phyloP scores from a whole-genome alignment of 768 basidiomycete genomes.

The Hypholoma fasciculare region DNA sequence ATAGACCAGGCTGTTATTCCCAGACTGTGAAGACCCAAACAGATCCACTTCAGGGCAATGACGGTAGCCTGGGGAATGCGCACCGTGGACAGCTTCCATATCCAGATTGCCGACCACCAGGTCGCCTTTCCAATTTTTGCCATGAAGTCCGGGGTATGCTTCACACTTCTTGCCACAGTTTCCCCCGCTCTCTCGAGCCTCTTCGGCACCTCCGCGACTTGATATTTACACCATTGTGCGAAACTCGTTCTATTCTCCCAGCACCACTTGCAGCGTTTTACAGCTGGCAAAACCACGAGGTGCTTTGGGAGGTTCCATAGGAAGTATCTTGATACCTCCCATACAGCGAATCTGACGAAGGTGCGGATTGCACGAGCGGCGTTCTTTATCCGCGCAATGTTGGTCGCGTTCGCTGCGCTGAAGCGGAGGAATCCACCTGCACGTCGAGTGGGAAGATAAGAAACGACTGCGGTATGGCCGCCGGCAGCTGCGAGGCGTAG shows the following conservation, averaged over 20 bases:
- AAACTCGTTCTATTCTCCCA: background rate
- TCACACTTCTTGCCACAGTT: no score
- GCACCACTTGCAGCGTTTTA: background rate
- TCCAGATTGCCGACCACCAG: background rate
- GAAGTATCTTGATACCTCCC: slow-evolving; percentile 10
- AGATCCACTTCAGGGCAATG: background rate
- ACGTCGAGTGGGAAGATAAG: slow-evolving; percentile 10
- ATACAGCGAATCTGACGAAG: slow-evolving; percentile 4
- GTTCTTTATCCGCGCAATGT: background rate
- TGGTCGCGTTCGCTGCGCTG: background rate
- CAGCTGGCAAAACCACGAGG: background rate
- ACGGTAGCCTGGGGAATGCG: background rate
- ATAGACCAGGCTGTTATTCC: background rate
- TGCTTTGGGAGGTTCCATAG: slow-evolving; percentile 10
- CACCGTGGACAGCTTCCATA: background rate
- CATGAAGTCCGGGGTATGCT: no score
- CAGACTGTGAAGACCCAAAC: background rate
- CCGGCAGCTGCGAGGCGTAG: slow-evolving; percentile 7
- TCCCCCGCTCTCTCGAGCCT: no score
- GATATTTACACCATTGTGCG: background rate
- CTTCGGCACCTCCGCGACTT: background rate
- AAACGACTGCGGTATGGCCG: slow-evolving; percentile 5
- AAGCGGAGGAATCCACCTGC: slow-evolving; percentile 3
- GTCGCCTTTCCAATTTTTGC: no score
- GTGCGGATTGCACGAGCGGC: background rate